Evolutionary conservation across 805 yeast species (phyloP).

Genomic region (Candida incommunis): DNA sequence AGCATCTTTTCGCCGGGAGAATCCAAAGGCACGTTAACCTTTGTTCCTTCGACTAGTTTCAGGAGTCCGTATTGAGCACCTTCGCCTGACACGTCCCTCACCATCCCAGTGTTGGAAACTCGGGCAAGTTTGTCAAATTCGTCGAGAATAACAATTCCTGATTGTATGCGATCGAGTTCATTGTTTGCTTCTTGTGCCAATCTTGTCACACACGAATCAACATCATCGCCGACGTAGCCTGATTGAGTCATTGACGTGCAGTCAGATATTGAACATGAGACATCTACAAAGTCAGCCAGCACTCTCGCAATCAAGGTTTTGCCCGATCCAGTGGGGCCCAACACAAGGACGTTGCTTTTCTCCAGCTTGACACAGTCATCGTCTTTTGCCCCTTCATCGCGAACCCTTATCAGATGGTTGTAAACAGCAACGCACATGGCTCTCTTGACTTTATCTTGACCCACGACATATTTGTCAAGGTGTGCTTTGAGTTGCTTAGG

Average conservation of each 20-base stretch:
- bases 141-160: slow-evolving; percentile 46
- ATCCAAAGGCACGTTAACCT: slow-evolving; percentile 24
- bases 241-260: slow-evolving; percentile 52
- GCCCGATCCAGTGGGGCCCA: slow-evolving; percentile 54
- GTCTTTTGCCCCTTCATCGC: slow-evolving; percentile 20
- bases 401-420: slow-evolving; percentile 38
- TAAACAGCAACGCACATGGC: slow-evolving; percentile 49
- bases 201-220: slow-evolving; percentile 41
- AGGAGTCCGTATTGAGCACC: slow-evolving; percentile 50
- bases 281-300: slow-evolving; percentile 35
- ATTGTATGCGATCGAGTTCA: slow-evolving; percentile 33
- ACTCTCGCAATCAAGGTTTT: slow-evolving; percentile 44
- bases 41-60: slow-evolving; percentile 44
- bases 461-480: slow-evolving; percentile 39
- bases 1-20: slow-evolving; percentile 23
- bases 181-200: slow-evolving; percentile 35
- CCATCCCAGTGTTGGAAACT: slow-evolving; percentile 31
- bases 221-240: slow-evolving; percentile 54
- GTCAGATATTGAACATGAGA: slow-evolving; percentile 42
- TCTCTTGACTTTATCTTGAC: slow-evolving; percentile 41
- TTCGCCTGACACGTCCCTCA: slow-evolving; percentile 46
- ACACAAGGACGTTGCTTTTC: slow-evolving; percentile 39
- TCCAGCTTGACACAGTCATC: slow-evolving; percentile 34
- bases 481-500: slow-evolving; percentile 32
- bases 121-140: slow-evolving; percentile 46